Evolutionary conservation across 225 moss, liverwort and hornwort species (phyloP).

Genomic region (Neckera pumila): DNA sequence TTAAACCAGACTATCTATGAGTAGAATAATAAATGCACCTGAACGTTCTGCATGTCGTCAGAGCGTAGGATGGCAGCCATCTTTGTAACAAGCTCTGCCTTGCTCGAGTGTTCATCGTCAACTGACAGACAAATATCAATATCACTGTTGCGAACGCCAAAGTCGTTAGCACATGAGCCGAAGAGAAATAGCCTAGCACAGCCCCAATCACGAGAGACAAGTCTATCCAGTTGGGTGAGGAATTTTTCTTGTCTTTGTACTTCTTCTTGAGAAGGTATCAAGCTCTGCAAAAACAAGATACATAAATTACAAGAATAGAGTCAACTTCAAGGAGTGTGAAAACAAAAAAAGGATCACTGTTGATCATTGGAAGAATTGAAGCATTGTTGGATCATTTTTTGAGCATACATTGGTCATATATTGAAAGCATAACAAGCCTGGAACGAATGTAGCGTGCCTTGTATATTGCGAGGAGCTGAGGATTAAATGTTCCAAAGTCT

Average conservation of each 20-base stretch:
- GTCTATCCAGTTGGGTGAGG: slow-evolving; percentile 71
- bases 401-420: neutral
- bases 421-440: neutral
- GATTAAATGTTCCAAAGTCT: slow-evolving; percentile 60
- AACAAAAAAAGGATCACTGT: neutral
- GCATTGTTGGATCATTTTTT: too few relatives aligned
- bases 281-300: slow-evolving; percentile 15
- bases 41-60: slow-evolving; percentile 85
- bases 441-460: slow-evolving; percentile 14
- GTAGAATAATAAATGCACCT: slow-evolving; percentile 32
- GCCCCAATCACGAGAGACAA: slow-evolving; percentile 82
- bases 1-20: neutral
- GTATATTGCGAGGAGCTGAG: slow-evolving; percentile 65
- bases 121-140: slow-evolving; percentile 91
- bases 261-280: slow-evolving; percentile 87
- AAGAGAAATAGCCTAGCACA: slow-evolving; percentile 85
- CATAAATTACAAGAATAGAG: neutral
- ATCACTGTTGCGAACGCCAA: slow-evolving; percentile 97
- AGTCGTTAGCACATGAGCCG: slow-evolving; percentile 96
- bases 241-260: slow-evolving; percentile 56
- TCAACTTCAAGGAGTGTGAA: neutral
- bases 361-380: too few relatives aligned
- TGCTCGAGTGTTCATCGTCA: slow-evolving; percentile 80
- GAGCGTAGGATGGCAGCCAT: slow-evolving; percentile 89
- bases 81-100: slow-evolving; percentile 88